These are phyloP conservation scores for Rhizoctonia solani DNA, from an alignment of 1,284 basidiomycete genomes.

Conservation along the genomic window DNA sequence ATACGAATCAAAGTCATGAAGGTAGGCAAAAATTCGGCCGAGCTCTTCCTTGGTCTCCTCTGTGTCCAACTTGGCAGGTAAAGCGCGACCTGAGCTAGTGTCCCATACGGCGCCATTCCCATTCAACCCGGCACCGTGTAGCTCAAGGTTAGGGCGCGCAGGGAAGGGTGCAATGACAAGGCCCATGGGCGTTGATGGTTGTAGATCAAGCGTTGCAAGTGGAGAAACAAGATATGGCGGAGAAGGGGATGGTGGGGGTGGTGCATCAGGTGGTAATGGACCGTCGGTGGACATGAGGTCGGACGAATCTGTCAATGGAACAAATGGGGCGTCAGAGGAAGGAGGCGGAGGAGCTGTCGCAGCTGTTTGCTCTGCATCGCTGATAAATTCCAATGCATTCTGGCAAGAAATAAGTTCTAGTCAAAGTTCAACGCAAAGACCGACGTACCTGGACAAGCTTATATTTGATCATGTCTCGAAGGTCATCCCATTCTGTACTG, in stretches of 20 bases:
- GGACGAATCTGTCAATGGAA: conserved; percentile 46
- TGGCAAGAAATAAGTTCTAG: conserved; percentile 44
- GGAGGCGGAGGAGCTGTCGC: conserved; percentile 45
- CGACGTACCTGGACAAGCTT: conserved; percentile 63
- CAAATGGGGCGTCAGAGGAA: conserved; percentile 48
- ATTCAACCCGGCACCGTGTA: conserved; percentile 41
- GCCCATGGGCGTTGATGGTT: conserved; percentile 57
- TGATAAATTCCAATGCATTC: conserved; percentile 64
- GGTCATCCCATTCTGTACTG: conserved; percentile 74
- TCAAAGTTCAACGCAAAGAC: conserved; percentile 37
- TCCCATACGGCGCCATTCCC: conserved; percentile 55
- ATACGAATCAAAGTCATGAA: conserved; percentile 80
- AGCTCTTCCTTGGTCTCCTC: conserved; percentile 67
- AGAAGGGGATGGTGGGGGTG: conserved; percentile 37
- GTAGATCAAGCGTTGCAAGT: conserved; percentile 44
- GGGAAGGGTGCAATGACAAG: conserved; percentile 81
- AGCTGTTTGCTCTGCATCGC: conserved; percentile 45
- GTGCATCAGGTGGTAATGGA: conserved; percentile 34
- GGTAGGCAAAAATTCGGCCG: conserved; percentile 60
- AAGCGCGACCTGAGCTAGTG: conserved; percentile 60
- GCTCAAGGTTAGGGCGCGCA: conserved; percentile 50
- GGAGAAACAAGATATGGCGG: conserved; percentile 33
- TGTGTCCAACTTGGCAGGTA: conserved; percentile 53
- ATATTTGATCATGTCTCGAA: conserved; percentile 72
- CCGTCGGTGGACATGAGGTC: conserved; percentile 22